These are phyloP conservation scores for Cladosporium halotolerans DNA, from an alignment of 2,329 filamentous ascomycete genomes.

Conservation along the genomic window DNA sequence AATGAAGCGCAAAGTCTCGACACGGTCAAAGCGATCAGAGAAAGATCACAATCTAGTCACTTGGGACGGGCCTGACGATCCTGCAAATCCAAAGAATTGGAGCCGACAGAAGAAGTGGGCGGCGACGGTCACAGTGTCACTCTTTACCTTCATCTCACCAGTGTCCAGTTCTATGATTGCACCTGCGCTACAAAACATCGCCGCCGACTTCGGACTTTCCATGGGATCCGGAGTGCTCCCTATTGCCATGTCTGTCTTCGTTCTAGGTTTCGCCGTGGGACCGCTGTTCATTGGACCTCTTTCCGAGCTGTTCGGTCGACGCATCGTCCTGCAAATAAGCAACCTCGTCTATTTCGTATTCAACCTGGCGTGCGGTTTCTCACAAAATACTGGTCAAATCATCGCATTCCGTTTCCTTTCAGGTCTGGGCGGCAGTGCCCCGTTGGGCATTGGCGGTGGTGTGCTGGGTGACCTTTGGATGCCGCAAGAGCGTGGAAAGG, in stretches of 20 bases:
- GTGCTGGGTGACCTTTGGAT: constrained; percentile 50
- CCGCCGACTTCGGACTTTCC: constrained; percentile 21
- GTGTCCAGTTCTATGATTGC: constrained; percentile 36
- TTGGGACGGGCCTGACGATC: constrained; percentile 43
- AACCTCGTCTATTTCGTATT: constrained; percentile 34
- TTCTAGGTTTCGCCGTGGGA: constrained; percentile 34
- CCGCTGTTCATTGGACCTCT: constrained; percentile 33
- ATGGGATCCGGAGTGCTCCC: constrained; percentile 18
- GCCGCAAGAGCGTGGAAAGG: constrained; percentile 56
- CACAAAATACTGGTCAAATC: constrained; percentile 26
- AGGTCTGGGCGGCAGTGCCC: constrained; percentile 33
- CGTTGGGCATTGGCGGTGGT: constrained; percentile 33
- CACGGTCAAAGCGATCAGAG: constrained; percentile 25
- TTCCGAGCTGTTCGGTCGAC: constrained; percentile 32
- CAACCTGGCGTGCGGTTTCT: constrained; percentile 33
- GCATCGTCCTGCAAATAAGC: constrained; percentile 30
- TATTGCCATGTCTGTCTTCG: constrained; percentile 32
- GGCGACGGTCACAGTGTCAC: constrained; percentile 38
- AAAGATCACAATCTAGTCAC: constrained; percentile 34
- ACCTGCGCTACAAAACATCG: constrained; percentile 28
- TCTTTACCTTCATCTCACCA: constrained; percentile 35
- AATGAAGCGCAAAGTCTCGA: constrained; percentile 24
- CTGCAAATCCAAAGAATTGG: constrained; percentile 45
- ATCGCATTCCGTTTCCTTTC: constrained; percentile 35
- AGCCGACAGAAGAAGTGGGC: constrained; percentile 38